Conservation (phyloP, 2,329 filamentous ascomycete genomes). For the Alternaria longipes region DNA sequence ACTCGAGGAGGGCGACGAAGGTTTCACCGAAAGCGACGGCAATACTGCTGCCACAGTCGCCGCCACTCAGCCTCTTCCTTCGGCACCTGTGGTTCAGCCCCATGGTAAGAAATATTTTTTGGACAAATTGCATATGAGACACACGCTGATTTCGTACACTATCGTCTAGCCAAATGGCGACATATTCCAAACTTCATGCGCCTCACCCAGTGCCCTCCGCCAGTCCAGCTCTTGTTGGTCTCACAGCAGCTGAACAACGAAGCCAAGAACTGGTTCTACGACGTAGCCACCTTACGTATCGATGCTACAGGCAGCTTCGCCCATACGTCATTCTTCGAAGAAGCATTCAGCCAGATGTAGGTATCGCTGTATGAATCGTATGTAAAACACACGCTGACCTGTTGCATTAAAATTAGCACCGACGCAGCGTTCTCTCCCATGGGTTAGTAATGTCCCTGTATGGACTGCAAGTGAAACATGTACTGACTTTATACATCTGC, state of each 20-base stretch:
- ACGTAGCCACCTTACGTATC: conserved; percentile 41
- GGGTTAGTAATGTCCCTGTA: not conserved
- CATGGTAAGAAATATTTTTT: not conserved
- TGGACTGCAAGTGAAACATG: not conserved
- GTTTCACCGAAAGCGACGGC: conserved; percentile 8
- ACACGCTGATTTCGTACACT: not conserved
- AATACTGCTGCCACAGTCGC: conserved; percentile 9
- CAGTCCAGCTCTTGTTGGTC: conserved; percentile 40
- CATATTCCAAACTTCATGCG: conserved; percentile 47
- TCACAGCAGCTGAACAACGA: conserved; percentile 41
- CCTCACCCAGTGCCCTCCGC: conserved; percentile 43
- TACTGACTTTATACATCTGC: not conserved
- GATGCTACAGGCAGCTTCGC: conserved; percentile 46
- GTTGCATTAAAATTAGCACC: conserved; percentile 4
- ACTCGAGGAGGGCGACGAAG: conserved; percentile 11
- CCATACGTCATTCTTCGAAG: conserved; percentile 46
- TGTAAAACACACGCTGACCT: not conserved
- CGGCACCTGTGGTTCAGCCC: conserved; percentile 23
- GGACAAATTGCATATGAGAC: not conserved
- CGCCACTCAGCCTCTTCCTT: conserved; percentile 9
- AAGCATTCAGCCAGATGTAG: conserved; percentile 35
- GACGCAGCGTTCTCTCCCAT: conserved; percentile 46
- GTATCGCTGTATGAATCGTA: not conserved
- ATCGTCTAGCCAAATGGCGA: conserved; percentile 39
- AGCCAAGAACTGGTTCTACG: conserved; percentile 47